Evolutionary conservation across 2,329 filamentous ascomycete species (phyloP), one percentile per base, ranked within the genome.

Genomic region (Pseudogymnoascus sp.): DNA sequence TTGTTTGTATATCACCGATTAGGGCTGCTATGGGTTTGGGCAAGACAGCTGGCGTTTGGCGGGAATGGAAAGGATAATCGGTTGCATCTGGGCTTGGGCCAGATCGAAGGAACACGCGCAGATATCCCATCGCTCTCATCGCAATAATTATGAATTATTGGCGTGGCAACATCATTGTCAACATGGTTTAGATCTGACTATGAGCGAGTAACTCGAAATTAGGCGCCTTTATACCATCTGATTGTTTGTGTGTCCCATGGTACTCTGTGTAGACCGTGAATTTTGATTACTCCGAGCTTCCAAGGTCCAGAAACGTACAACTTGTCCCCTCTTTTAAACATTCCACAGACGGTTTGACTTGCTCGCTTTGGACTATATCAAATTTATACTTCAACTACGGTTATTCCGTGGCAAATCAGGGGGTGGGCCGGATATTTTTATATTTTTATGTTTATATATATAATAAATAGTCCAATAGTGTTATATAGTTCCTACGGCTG

Each of bases 1-100:
- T 54, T 54, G 28, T 54, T 54, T 54, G 47, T 54, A 54, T 54
- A 54, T 54, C 47, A 54, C 47, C 47, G 47, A 54, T 54, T 54
- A 54, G 25, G 47, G 47, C 47, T 50, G 43, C 43, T 54, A 54
- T 54, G 28, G 47, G 47, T 28, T 54, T 54, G 28, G 47, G 47
- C 47, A 54, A 54, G 47, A 54, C 47, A 54, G 28, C 47, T 54
- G 47, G 47, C 47, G 47, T 54, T 54, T 54, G 47, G 47, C 28
- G 47, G 47, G 32, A 54, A 32, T 54, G 47, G 47, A 54, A 54
- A 18, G n/a, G 16, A 32, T 54, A 32, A 54, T 54, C 28, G 47
- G 28, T 54, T 54, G 47, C 47, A 54, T 54, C 25, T 54, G 47
- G n/a, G n/a, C 5, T 54, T 54, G 28, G n/a, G 28, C 47, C 47